phyloP scores from a whole-genome alignment of 2,329 filamentous ascomycete species.

The Colletotrichum sp. region DNA sequence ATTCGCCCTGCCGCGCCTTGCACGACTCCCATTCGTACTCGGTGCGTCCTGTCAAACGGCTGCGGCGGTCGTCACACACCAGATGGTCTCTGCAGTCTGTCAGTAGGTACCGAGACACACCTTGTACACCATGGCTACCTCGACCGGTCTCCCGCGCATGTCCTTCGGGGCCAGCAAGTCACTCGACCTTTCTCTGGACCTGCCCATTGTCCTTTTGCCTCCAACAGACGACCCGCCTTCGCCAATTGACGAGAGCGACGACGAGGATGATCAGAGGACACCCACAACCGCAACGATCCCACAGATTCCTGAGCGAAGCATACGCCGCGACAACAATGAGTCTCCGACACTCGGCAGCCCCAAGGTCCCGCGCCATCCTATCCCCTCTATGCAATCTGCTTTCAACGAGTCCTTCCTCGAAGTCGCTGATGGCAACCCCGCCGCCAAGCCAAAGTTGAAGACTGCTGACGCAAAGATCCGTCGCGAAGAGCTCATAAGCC shows the following conservation, averaged over 20 bases:
- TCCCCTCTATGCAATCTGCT: constrained; percentile 77
- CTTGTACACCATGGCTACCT: constrained; percentile 21
- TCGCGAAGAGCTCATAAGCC: constrained; percentile 71
- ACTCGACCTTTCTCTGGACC: constrained; percentile 19
- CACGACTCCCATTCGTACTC: constrained; percentile 2
- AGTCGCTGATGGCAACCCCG: constrained; percentile 56
- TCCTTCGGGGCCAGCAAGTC: constrained; percentile 19
- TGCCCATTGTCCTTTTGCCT: constrained; percentile 20
- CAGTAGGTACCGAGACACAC: constrained; percentile 2
- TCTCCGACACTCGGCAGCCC: constrained; percentile 1
- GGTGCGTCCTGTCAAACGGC: constrained; percentile 2
- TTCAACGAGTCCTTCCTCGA: constrained; percentile 85
- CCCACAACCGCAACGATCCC: constrained; percentile 15
- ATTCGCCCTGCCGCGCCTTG: not conserved
- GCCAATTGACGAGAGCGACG: constrained; percentile 7
- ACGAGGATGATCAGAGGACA: constrained; percentile 19
- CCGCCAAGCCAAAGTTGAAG: constrained; percentile 56
- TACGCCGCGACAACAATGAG: constrained; percentile 11
- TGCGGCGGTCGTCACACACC: constrained; percentile 12
- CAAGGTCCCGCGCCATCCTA: constrained; percentile 64
- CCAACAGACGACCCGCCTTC: constrained; percentile 8
- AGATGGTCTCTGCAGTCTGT: constrained; percentile 10
- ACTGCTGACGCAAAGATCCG: constrained; percentile 64
- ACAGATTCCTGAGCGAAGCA: constrained; percentile 14
- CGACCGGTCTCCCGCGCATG: constrained; percentile 20